A percentile compares a stretch with the other conserved stretches of the same genome.
These are phyloP conservation scores for Fusarium sp. DNA, from an alignment of 2,329 filamentous ascomycete species.

Conservation along the genomic window DNA sequence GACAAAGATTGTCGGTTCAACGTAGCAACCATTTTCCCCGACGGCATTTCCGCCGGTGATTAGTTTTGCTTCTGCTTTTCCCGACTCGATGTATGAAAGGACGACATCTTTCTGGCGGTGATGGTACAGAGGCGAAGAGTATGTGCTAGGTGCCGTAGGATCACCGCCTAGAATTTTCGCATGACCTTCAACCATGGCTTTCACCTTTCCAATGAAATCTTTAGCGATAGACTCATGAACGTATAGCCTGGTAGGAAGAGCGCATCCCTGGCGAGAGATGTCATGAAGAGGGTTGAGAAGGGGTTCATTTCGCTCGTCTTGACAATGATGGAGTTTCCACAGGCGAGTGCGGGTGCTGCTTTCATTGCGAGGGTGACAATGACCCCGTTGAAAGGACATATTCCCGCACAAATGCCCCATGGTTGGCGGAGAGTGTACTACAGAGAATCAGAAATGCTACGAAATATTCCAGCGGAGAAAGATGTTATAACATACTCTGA, in stretches of 20 bases:
- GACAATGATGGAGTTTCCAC: not conserved
- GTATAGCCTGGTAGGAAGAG: not conserved
- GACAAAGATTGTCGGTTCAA: not conserved
- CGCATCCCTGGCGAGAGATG: not conserved
- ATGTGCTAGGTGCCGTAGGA: not conserved
- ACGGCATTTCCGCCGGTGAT: not conserved
- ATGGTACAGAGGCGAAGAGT: not conserved
- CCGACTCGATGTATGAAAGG: not conserved
- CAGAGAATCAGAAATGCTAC: not conserved
- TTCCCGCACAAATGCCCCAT: not conserved
- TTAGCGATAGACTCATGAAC: not conserved
- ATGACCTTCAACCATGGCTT: not conserved
- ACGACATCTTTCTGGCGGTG: not conserved
- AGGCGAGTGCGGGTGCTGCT: not conserved
- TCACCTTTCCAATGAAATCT: not conserved
- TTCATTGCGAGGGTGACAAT: not conserved
- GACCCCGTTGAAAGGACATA: not conserved
- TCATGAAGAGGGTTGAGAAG: not conserved
- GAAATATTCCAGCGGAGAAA: not conserved
- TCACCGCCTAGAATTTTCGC: not conserved
- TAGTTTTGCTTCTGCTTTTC: not conserved
- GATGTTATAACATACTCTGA: not conserved
- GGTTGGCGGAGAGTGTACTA: not conserved
- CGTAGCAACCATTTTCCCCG: not conserved
- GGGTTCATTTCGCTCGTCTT: not conserved